Evolutionary conservation across 83 land plant genomes (phyloP).

Genomic region (Isoetes engelmannii): DNA sequence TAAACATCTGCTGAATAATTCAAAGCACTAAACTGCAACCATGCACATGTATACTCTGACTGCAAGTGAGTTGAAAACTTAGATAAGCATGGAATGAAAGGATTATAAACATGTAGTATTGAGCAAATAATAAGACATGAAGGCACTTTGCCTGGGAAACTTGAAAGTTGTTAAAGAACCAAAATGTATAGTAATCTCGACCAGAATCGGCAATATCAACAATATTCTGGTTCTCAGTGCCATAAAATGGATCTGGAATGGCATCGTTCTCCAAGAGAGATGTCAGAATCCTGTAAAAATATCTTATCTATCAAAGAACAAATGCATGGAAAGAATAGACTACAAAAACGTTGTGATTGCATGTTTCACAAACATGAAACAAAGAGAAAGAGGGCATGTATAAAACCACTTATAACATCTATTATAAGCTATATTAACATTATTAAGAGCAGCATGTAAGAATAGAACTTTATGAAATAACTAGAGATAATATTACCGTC

Average conservation of each 20-base stretch:
- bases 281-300: conserved; percentile 62
- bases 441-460: no score
- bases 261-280: conserved; percentile 71
- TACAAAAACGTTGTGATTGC: background rate
- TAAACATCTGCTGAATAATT: conserved; percentile 87
- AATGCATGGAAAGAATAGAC: background rate
- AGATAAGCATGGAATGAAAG: conserved; percentile 1
- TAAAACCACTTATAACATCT: no score
- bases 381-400: no score
- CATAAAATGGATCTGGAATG: conserved; percentile 95
- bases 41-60: conserved; percentile 54
- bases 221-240: conserved; percentile 69
- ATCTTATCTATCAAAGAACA: background rate
- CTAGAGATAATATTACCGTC: no score
- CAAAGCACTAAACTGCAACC: conserved; percentile 79
- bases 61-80: conserved; percentile 21
- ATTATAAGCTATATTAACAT: no score
- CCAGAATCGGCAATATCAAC: conserved; percentile 90
- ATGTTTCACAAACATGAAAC: background rate
- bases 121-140: background rate
- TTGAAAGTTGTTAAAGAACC: conserved; percentile 77
- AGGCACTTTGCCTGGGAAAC: conserved; percentile 43
- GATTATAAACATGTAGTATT: background rate
- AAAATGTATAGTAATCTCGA: conserved; percentile 89
- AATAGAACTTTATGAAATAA: no score